Percentiles rank a stretch among this genome's conserved stretches.
These are phyloP conservation scores for Mycena capillaripes DNA, from an alignment of 768 basidiomycete genomes.

Conservation along the genomic window DNA sequence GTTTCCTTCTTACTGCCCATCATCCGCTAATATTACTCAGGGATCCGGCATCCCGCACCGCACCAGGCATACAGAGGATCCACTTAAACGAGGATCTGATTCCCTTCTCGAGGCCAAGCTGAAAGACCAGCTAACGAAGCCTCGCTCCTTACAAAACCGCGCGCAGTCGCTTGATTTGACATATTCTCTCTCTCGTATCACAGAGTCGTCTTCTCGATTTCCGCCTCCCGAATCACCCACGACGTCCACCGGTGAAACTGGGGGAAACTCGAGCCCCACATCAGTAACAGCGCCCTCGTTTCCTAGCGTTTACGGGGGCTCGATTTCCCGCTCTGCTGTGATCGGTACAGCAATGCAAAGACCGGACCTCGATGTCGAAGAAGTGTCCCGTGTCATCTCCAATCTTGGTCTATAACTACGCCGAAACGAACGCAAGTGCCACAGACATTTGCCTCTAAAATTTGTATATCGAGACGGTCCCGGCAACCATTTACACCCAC, in stretches of 20 bases:
- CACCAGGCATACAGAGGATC: constrained; percentile 80
- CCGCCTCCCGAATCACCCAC: constrained; percentile 86
- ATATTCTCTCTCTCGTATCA: constrained; percentile 85
- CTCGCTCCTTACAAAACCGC: constrained; percentile 86
- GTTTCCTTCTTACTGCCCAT: constrained; percentile 31
- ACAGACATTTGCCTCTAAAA: constrained; percentile 27
- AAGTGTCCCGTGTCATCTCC: constrained; percentile 84
- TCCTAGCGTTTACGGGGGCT: constrained; percentile 87
- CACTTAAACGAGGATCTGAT: constrained; percentile 86
- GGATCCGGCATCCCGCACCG: constrained; percentile 79
- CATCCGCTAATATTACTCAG: constrained; percentile 49
- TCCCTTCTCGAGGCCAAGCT: constrained; percentile 88
- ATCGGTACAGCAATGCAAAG: constrained; percentile 61
- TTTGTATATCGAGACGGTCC: constrained; percentile 31
- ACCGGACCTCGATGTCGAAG: constrained; percentile 70
- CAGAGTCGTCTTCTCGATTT: constrained; percentile 72
- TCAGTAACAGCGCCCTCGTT: constrained; percentile 85
- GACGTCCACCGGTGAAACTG: constrained; percentile 80
- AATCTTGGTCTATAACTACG: constrained; percentile 73
- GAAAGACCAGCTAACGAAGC: constrained; percentile 82
- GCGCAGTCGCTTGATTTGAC: constrained; percentile 93
- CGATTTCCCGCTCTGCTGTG: constrained; percentile 61
- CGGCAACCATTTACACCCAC: constrained; percentile 22
- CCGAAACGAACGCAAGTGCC: constrained; percentile 29
- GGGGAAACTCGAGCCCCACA: constrained; percentile 84